Evolutionary conservation across 2,329 filamentous ascomycete genomes (phyloP), one percentile per base, ranked within the genome.

Genomic region (Ophidiomyces ophidiicola): DNA sequence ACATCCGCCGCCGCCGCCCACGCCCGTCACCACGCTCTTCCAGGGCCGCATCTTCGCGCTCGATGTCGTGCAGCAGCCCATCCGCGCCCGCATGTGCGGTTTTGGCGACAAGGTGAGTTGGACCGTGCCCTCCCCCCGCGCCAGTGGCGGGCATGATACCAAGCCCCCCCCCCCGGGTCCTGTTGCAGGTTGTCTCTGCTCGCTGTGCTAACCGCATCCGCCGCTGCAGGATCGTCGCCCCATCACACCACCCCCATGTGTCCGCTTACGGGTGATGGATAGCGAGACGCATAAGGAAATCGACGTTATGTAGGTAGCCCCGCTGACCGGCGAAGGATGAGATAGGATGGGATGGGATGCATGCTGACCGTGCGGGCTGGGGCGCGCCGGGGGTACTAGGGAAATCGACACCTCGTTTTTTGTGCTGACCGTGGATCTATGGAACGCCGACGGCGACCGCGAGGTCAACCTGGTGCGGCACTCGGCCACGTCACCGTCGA

Each of bases 21-120:
- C 56, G 5, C 55, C 63, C 5, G 51, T 63, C 14, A 55, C 58
- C 5, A 63, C 59, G 36, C 50, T 60, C 28, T 63, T 59, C 35
- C 60, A 66, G 18, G 63, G 62, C 31, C 60, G 63, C 20, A 60
- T 60, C 30, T 68, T 61, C 59, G 81, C 78, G 45, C 71, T 94
- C 36, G 69, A 79, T 48, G 84, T 94, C 44, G 78, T 83, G 49
- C 90, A 98, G 65, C 86, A 96, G 60, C 90, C 90, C 36, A 72
- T 84, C 52, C 78, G 90, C 52, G 90, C 90, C 48, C 82, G 90
- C 45, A 96, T 96, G 90, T 98, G 90, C 66, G 90, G 90, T 5
- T 98, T 96, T 64, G 90, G 90, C 46, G 90, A 98, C 67, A 98
- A 96, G 73, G 84, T 90, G 64, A 41, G 66, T 31, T 15, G n/a